phyloP scores from a whole-genome alignment of 495 filamentous ascomycete species.

The Corynascus novoguineensis region DNA sequence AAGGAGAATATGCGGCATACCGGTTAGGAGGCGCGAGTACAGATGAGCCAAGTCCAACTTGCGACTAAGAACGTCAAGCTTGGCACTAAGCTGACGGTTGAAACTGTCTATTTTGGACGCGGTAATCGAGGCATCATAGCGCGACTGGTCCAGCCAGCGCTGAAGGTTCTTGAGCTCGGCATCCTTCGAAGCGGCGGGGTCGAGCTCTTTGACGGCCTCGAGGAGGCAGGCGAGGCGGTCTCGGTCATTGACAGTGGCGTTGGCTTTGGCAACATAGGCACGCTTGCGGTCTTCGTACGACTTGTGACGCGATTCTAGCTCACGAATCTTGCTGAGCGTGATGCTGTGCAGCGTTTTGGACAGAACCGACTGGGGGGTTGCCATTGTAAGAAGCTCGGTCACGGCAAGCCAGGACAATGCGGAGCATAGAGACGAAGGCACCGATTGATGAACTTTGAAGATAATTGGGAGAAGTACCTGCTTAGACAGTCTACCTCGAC shows the following conservation, averaged over 20 bases:
- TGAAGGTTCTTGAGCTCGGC: conserved; percentile 28
- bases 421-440: too few relatives aligned
- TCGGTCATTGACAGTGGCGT: conserved; percentile 25
- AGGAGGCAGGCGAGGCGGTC: conserved; percentile 37
- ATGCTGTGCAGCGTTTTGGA: conserved; percentile 61
- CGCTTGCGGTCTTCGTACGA: conserved; percentile 47
- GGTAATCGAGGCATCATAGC: conserved; percentile 34
- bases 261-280: conserved; percentile 29
- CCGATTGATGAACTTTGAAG: not conserved
- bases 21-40: conserved; percentile 54
- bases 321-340: conserved; percentile 58
- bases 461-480: not conserved
- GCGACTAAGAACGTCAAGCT: conserved; percentile 43
- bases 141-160: conserved; percentile 37
- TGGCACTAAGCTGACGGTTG: conserved; percentile 37
- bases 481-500: not conserved
- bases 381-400: conserved; percentile 20
- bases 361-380: conserved; percentile 35
- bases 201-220: conserved; percentile 36
- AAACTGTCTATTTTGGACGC: conserved; percentile 33
- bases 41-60: conserved; percentile 56
- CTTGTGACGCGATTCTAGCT: conserved; percentile 54
- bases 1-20: conserved; percentile 2
- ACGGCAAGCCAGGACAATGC: too few relatives aligned
- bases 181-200: conserved; percentile 22